Percentiles rank a stretch among this genome's conserved stretches.
phyloP scores from a whole-genome alignment of 1,139 yeast species.

The Magnusiomyces tetraspermus region DNA sequence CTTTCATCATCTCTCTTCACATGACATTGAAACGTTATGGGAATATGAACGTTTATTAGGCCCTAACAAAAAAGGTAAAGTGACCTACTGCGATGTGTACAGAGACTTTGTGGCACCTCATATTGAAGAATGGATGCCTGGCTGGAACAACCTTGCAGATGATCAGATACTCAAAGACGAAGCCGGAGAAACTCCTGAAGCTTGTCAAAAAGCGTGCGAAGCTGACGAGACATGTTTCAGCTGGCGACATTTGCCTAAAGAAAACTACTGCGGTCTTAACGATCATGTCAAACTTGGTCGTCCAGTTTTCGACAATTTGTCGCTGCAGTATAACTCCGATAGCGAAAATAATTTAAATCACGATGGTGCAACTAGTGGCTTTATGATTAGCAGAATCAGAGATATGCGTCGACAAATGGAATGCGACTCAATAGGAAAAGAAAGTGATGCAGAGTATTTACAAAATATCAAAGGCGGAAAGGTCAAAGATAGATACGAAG shows the following conservation, averaged over 20 bases:
- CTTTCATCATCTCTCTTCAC: constrained; percentile 22
- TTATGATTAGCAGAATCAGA: constrained; percentile 27
- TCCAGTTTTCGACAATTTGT: background rate
- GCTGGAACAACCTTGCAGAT: constrained; percentile 19
- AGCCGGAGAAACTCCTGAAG: constrained; percentile 22
- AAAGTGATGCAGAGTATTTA: background rate
- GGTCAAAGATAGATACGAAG: background rate
- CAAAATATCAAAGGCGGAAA: background rate
- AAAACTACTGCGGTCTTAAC: constrained; percentile 18
- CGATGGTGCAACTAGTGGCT: constrained; percentile 23
- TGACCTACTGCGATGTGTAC: constrained; percentile 22
- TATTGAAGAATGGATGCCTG: constrained; percentile 15
- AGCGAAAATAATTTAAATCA: constrained; percentile 7
- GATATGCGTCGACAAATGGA: constrained; percentile 18
- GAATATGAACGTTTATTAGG: constrained; percentile 21
- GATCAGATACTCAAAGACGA: constrained; percentile 5
- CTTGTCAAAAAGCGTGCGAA: constrained; percentile 24
- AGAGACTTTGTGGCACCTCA: constrained; percentile 23
- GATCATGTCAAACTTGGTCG: constrained; percentile 8
- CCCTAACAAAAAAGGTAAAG: constrained; percentile 14
- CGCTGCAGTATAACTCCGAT: constrained; percentile 10
- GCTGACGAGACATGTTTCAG: constrained; percentile 19
- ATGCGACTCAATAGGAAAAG: constrained; percentile 20
- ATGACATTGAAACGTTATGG: constrained; percentile 21
- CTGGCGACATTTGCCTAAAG: constrained; percentile 22